These are phyloP conservation scores for Coix lacrymajobi DNA, from an alignment of 176 grass and related monocot genomes.

Conservation along the genomic window DNA sequence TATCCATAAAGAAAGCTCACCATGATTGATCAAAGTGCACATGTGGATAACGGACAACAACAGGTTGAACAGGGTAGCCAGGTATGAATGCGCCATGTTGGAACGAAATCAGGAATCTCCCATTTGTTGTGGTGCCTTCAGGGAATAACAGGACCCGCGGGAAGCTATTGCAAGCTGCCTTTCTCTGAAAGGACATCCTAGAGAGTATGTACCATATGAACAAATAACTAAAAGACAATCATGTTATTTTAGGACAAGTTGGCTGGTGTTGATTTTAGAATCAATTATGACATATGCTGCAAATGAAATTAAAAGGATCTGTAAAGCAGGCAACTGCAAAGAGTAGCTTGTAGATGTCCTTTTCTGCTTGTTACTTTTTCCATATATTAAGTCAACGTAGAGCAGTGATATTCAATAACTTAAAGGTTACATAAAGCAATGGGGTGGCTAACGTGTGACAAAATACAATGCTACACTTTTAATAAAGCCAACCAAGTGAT, in stretches of 20 bases:
- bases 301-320: slow-evolving; percentile 5
- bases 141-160: slow-evolving; percentile 87
- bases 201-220: slow-evolving; percentile 73
- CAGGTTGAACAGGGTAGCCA: slow-evolving; percentile 82
- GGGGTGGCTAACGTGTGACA: background rate
- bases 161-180: slow-evolving; percentile 82
- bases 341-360: background rate
- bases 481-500: background rate
- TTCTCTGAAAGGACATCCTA: slow-evolving; percentile 97
- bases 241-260: slow-evolving; percentile 27
- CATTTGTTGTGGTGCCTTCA: slow-evolving; percentile 97
- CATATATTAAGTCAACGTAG: background rate
- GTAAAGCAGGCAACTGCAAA: background rate
- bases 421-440: background rate
- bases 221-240: slow-evolving; percentile 60
- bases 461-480: background rate
- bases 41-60: slow-evolving; percentile 82
- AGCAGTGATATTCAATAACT: background rate
- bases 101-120: slow-evolving; percentile 88
- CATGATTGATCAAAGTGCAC: slow-evolving; percentile 99
- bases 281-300: background rate
- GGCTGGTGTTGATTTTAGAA: background rate
- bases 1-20: slow-evolving; percentile 33
- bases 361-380: background rate
- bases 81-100: slow-evolving; percentile 93